These are phyloP conservation scores for Talaromyces adpressus DNA, from an alignment of 495 filamentous ascomycete species.

Conservation along the genomic window DNA sequence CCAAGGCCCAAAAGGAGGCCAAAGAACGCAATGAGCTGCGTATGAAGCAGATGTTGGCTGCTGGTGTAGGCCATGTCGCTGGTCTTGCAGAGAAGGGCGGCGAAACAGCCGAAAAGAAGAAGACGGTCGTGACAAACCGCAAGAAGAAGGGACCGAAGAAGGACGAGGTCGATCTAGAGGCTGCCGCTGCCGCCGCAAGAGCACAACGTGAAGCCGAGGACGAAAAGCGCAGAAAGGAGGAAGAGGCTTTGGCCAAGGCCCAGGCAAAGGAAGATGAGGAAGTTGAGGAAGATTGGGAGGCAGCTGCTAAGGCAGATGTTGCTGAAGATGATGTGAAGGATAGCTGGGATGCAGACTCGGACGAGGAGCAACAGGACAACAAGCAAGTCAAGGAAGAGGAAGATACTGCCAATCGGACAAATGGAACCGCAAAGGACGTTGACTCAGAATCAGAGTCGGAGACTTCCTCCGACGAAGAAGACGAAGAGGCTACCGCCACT, in stretches of 20 bases:
- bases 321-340: slow-evolving; percentile 78
- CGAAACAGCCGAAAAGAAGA: slow-evolving; percentile 55
- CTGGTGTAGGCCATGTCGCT: slow-evolving; percentile 70
- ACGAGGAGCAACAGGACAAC: slow-evolving; percentile 58
- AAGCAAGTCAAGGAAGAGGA: slow-evolving; percentile 25
- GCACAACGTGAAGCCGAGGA: slow-evolving; percentile 59
- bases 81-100: slow-evolving; percentile 56
- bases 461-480: slow-evolving; percentile 59
- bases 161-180: slow-evolving; percentile 65
- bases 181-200: slow-evolving; percentile 54
- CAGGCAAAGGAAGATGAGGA: slow-evolving; percentile 55
- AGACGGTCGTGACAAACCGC: slow-evolving; percentile 60
- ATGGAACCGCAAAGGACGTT: slow-evolving; percentile 22
- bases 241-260: slow-evolving; percentile 51
- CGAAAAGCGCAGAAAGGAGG: slow-evolving; percentile 55
- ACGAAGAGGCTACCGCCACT: slow-evolving; percentile 63
- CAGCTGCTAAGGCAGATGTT: slow-evolving; percentile 69
- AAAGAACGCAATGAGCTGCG: slow-evolving; percentile 77
- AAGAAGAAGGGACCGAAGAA: slow-evolving; percentile 73
- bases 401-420: slow-evolving; percentile 19
- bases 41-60: slow-evolving; percentile 88
- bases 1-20: slow-evolving; percentile 86
- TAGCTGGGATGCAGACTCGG: slow-evolving; percentile 85
- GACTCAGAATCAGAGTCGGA: slow-evolving; percentile 51
- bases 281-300: slow-evolving; percentile 90